Base-by-base conservation (phyloP, 2,329 filamentous ascomycete genomes). In the Alternaria angustiovoidea region DNA sequence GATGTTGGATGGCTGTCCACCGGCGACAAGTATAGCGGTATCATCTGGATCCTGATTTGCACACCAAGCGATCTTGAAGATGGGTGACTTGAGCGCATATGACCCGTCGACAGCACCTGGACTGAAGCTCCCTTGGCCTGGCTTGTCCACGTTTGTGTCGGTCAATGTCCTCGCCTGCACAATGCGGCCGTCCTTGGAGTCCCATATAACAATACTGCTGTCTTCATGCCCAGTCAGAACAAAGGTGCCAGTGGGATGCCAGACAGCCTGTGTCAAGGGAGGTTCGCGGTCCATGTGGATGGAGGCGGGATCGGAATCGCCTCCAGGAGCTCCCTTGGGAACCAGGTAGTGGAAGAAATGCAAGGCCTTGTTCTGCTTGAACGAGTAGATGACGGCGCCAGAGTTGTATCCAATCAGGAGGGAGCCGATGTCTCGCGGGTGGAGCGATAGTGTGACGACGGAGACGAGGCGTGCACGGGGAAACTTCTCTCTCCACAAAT, bases 211-310 rank as follows among this genome's bases (percentile, higher is more conserved):
- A 47, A 99, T 82, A 69, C 92, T 97, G 34, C 91, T 90, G 75
- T 99, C 95, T 57, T 97, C 93, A 73, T 97, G 91, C 1, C 89
- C 91, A 0, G 93, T 96, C 66, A 95, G 76, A 38, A 97, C 81
- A 71, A 97, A 97, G 0, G 92, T 96, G 0, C 94, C 95, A 1
- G 92, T 96, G 0, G 95, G 95, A 80, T 99, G 95, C 94, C 94
- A 99, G 16, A 94, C 78, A 1, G 93, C 94, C 68, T 96, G 91
- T 1, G 89, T 92, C 62, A 98, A 80, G 59, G 86, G 87, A 14
- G 94, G 95, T 68, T 85, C 87, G 51, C 94, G 88, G 60, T 86
- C 76, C 14, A 85, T 85, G 57, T 89, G 87, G 36, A 88, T 80
- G 7, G 85, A 84, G 39, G 85, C 80, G 28, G 88, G 87, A 73